These are phyloP conservation scores for Yueomyces sinensis DNA, from an alignment of 805 yeast species.

Conservation along the genomic window DNA sequence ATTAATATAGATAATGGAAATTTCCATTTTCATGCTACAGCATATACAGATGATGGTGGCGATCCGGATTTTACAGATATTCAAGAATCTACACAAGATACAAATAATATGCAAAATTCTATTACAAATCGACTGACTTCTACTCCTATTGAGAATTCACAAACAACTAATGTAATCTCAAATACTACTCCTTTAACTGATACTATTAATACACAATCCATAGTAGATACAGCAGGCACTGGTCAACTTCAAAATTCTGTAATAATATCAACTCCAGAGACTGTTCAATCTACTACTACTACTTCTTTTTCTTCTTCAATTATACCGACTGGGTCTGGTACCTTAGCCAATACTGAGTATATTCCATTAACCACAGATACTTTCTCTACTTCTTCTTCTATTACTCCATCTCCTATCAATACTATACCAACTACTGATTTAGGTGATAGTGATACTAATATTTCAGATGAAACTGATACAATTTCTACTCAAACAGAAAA, in stretches of 20 bases:
- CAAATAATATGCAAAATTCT: neutral
- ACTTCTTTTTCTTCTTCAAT: neutral
- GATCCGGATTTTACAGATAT: neutral
- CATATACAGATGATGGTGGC: neutral
- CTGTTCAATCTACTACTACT: neutral
- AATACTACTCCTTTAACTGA: neutral
- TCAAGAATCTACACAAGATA: neutral
- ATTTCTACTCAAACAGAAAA: neutral
- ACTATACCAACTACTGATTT: neutral
- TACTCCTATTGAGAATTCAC: neutral
- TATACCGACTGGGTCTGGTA: conserved; percentile 5
- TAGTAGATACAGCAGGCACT: neutral
- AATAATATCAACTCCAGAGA: neutral
- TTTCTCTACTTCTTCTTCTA: conserved; percentile 6
- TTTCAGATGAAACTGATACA: neutral
- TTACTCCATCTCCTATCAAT: neutral
- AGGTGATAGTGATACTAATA: neutral
- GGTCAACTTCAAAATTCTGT: neutral
- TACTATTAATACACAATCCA: neutral
- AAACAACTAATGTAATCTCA: neutral
- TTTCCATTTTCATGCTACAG: neutral
- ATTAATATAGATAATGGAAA: no score
- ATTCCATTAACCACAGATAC: conserved; percentile 5
- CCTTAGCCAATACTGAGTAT: conserved; percentile 21
- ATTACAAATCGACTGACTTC: neutral